Evolutionary conservation across 1,139 yeast genomes (phyloP).

Genomic region (Protomyces arabidopsidicola): DNA sequence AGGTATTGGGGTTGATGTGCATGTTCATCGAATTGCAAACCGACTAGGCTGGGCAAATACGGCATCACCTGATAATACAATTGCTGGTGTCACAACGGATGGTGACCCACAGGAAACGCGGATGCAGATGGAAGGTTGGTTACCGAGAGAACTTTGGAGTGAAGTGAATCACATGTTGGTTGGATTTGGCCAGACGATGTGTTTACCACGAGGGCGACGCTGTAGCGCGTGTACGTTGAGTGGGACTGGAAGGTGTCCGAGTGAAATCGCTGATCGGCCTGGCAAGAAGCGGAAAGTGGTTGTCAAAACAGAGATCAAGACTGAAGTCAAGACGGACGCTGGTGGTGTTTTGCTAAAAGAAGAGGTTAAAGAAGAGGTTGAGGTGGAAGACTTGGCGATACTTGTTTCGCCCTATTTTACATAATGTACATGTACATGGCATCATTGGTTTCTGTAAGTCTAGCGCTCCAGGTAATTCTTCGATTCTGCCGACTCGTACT

Average conservation of each 20-base stretch:
- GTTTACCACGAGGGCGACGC: conserved; percentile 65
- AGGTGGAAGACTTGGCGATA: neutral
- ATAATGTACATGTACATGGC: neutral
- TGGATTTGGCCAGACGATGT: conserved; percentile 55
- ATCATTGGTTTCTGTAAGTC: neutral
- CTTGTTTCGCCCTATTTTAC: neutral
- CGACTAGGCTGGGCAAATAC: conserved; percentile 50
- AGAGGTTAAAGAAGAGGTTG: conserved; percentile 2
- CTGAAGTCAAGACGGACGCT: conserved; percentile 1
- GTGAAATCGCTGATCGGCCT: conserved; percentile 10
- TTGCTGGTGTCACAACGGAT: neutral
- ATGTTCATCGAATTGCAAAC: conserved; percentile 72
- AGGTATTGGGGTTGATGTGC: conserved; percentile 95
- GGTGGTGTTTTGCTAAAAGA: neutral
- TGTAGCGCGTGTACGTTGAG: conserved; percentile 67
- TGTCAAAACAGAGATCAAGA: neutral
- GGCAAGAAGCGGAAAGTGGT: neutral
- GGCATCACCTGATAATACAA: conserved; percentile 55
- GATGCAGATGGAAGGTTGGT: conserved; percentile 62
- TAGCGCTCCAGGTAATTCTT: conserved; percentile 43
- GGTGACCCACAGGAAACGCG: conserved; percentile 48
- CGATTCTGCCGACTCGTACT: conserved; percentile 60
- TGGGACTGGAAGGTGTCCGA: conserved; percentile 16
- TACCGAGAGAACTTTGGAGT: conserved; percentile 69
- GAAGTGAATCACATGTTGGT: conserved; percentile 57